A percentile compares a stretch with the other conserved stretches of the same genome.
Evolutionary conservation across 2,329 filamentous ascomycete genomes (phyloP).

Genomic region (Podosphaera xanthii): DNA sequence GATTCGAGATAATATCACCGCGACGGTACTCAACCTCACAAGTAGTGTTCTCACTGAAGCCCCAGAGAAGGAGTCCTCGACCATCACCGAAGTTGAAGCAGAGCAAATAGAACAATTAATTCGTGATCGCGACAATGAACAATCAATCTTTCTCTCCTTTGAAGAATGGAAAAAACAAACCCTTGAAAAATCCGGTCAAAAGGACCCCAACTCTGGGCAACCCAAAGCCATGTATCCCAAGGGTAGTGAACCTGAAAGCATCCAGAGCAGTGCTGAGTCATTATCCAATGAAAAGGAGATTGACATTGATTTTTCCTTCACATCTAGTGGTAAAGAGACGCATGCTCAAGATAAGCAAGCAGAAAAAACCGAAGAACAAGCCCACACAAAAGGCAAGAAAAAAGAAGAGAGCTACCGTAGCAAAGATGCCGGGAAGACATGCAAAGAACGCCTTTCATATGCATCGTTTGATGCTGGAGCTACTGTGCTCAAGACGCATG

Average conservation of each 20-base stretch:
- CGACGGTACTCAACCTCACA: not conserved
- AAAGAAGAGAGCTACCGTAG: constrained; percentile 30
- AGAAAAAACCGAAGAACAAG: constrained; percentile 11
- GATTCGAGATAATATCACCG: constrained; percentile 1
- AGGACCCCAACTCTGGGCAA: constrained; percentile 38
- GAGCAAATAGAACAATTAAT: not conserved
- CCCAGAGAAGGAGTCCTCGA: not conserved
- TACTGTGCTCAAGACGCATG: constrained; percentile 74
- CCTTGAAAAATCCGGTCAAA: constrained; percentile 65
- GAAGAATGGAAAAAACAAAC: constrained; percentile 97
- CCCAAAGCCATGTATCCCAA: constrained; percentile 23
- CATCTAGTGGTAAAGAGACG: constrained; percentile 12
- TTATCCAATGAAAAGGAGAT: constrained; percentile 81
- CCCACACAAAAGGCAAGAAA: constrained; percentile 9
- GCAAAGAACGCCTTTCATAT: constrained; percentile 94
- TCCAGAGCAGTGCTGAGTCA: constrained; percentile 49
- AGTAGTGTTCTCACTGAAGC: not conserved
- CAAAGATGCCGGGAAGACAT: constrained; percentile 90
- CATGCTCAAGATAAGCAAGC: constrained; percentile 3
- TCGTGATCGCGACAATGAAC: constrained; percentile 16
- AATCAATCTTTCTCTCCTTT: constrained; percentile 78
- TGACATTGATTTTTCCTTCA: constrained; percentile 34
- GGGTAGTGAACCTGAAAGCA: constrained; percentile 28
- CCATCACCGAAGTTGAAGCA: not conserved
- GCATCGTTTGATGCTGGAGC: constrained; percentile 94